Evolutionary conservation across 129 eudicot species (phyloP).

Genomic region (Erigeron canadensis): DNA sequence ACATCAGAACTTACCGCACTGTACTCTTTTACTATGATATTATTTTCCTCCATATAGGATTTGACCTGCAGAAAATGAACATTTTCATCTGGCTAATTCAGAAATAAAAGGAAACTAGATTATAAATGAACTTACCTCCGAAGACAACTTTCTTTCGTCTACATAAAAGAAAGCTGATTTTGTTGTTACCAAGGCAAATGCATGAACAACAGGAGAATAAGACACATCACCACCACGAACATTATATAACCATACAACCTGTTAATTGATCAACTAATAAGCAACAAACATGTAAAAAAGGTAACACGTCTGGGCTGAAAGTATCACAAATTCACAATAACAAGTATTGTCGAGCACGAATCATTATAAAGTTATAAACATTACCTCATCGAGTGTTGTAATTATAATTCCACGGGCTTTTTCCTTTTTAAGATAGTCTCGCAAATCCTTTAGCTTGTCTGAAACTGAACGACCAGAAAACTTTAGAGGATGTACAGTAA

Average conservation of each 20-base stretch:
- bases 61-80: constrained; percentile 47
- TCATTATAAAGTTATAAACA: not conserved
- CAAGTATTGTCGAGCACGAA: not conserved
- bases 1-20: constrained; percentile 72
- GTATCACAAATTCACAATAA: too few species aligned
- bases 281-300: constrained; percentile 13
- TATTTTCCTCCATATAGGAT: constrained; percentile 67
- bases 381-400: constrained; percentile 89
- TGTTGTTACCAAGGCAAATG: constrained; percentile 81
- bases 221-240: constrained; percentile 90
- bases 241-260: constrained; percentile 97
- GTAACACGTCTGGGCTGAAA: not conserved
- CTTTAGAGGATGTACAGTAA: constrained; percentile 66
- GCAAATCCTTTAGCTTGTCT: constrained; percentile 79
- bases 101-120: constrained; percentile 13
- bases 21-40: constrained; percentile 74
- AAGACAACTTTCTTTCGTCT: constrained; percentile 70
- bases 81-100: not conserved
- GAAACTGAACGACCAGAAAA: constrained; percentile 86
- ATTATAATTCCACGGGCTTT: constrained; percentile 68
- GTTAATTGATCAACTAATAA: constrained; percentile 9
- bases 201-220: constrained; percentile 92
- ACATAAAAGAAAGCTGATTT: constrained; percentile 83
- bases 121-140: constrained; percentile 55
- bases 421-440: constrained; percentile 62